These are phyloP conservation scores for Cadophora sp. DNA, from an alignment of 2,329 filamentous ascomycete species.

Conservation along the genomic window DNA sequence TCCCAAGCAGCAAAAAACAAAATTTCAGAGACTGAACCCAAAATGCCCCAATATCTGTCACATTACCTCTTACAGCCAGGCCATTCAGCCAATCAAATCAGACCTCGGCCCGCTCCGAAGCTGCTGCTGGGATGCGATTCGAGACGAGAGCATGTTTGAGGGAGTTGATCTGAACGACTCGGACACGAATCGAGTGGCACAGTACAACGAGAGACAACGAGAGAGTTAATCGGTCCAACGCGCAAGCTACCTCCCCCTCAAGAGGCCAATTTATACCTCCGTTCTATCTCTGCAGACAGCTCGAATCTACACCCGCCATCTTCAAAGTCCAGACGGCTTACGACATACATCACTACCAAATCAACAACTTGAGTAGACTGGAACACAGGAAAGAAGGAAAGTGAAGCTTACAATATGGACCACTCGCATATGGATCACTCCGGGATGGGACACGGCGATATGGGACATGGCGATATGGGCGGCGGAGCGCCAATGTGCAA, in stretches of 20 bases:
- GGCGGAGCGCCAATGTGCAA: constrained; percentile 75
- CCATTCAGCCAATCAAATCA: constrained; percentile 5
- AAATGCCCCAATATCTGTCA: too few species aligned
- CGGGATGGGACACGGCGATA: constrained; percentile 56
- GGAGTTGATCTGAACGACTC: neutral
- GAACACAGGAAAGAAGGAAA: neutral
- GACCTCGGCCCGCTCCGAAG: constrained; percentile 13
- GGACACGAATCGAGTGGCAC: neutral
- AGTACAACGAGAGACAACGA: neutral
- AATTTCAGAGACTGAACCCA: too few species aligned
- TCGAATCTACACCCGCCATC: neutral
- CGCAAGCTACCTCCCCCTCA: too few species aligned
- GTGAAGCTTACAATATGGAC: constrained; percentile 29
- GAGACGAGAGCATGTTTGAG: constrained; percentile 16
- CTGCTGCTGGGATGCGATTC: neutral
- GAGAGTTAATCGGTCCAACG: neutral
- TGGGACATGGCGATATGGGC: constrained; percentile 55
- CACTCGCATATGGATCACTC: constrained; percentile 52
- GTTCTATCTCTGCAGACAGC: constrained; percentile 5
- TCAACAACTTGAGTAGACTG: too few species aligned
- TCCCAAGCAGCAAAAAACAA: too few species aligned
- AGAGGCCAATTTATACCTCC: neutral
- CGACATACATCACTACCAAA: neutral
- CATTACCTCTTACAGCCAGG: too few species aligned
- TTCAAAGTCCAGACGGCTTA: neutral